Base-by-base conservation (phyloP, 306 rosid genomes). In the Trifolium subterraneum region DNA sequence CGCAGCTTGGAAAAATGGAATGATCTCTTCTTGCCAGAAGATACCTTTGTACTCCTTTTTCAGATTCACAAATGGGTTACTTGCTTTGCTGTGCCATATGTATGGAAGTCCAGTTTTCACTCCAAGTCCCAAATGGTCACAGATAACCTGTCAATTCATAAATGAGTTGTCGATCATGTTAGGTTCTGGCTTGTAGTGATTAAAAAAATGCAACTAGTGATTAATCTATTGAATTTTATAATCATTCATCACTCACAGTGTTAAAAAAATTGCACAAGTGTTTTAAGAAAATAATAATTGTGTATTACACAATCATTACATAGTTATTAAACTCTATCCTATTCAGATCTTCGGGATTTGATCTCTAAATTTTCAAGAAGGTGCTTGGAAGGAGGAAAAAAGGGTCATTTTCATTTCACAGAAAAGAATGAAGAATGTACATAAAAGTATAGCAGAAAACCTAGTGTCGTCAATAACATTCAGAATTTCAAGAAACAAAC, bases 61-160 rank as follows among this genome's bases (percentile, higher is more conserved):
- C 1, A 92, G 90, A 75, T 92, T 92, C 1, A 90, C 96, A 81
- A 92, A 92, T 48, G 97, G 97, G 78, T 92, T 92, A 86, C 97
- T 92, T 64, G 97, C 97, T 84, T 92, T 92, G 96, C 97, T 92
- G 88, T 92, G 97, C 93, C 93, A 92, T 22, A 92, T 88, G 89
- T 90, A 92, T 71, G 97, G 97, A 31, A 92, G 88, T 48, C 97
- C 97, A 15, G 97, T 92, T 82, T 92, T 92, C 64, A 92, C 88
- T 72, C 97, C 97, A 51, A 70, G 67, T 0, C 92, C 97, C 69
- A 92, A 76, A 78, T 92, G 97, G 79, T 92, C 97, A 65, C 93
- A 88, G 68, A 92, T 90, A 62, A 92, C 96, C 97, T 92, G 71
- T 55, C 58, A 10, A 19, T 73, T 63, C 82, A 64, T 51, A 64